Evolutionary conservation across 148 eudicot genomes (phyloP), one percentile per base, ranked within the genome.

Genomic region (Heliosperma pusillum): DNA sequence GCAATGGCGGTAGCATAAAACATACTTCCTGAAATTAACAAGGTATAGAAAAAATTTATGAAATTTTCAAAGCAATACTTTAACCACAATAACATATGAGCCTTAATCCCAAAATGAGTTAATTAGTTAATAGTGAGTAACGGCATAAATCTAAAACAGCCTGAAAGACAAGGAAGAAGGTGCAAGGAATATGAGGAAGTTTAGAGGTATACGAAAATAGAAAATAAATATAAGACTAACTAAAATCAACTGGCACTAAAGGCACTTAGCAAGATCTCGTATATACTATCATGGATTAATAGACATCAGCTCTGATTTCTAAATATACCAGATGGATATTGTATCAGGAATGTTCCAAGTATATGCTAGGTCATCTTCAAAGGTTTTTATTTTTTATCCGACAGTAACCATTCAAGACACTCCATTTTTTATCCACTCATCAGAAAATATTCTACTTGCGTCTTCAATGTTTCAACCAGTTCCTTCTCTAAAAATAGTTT

Each of bases 1-100:
- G 89, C 80, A 95, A 84, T 71, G 96, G 90, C 33, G 99, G 92
- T 79, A 95, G 86, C 99, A 95, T 95, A 81, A 95, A 95, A 76
- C 89, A 95, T 69, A 95, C 99, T 71, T 95, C 97, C 99, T 95
- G 70, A 73, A 87, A 40, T 13, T 69, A 62, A n/a, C 29, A 42
- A 66, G 53, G 42, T 7, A 70, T 8, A 9, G 72, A 40, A 50
- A 36, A 33, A 2, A 44, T 57, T n/a, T 61, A 27, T 19, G 58
- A 52, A 62, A 29, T 63, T 11, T 74, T 29, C 50, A 21, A 69
- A 17, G 40, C 15, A 52, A 20, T 17, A 75, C 20, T 52, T n/a
- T 63, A 19, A n/a, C 5, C 26, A 72, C 30, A 71, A 56, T 7
- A 33, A 33, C 40, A 33, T 33, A n/a, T n/a, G n/a, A 33, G 40